Evolutionary conservation across 352 stramenopile genomes (phyloP), one percentile per base, ranked within the genome.

Genomic region (Globisporangium recalcitrans): DNA sequence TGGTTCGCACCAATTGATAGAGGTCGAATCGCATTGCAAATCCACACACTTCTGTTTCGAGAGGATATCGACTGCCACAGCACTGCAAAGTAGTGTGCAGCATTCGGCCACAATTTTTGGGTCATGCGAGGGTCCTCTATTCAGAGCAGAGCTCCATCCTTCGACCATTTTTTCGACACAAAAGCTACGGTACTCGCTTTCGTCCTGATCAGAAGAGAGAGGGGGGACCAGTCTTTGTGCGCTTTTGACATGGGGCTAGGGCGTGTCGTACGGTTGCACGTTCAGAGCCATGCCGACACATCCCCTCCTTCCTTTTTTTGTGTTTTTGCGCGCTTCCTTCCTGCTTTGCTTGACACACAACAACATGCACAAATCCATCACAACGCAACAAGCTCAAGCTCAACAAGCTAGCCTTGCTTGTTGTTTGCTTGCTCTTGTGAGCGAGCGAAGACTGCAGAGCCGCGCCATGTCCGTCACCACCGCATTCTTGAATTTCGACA

Each of bases 401-500:
- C 32, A 38, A 38, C 34, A 19, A 40, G 34, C 34, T 19, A 38
- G 36, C 14, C 36, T 44, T 44, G 36, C 31, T 36, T 46, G 38
- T 46, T 46, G 38, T 44, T 44, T 44, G 38, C 16, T 47, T 47
- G 40, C 40, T 47, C 40, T 26, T 49, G 42, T 26, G 42, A 27
- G 38, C 16, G 8, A 27, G 27, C 19, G 42, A 13, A 48, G 21
- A 49, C n/a, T n/a, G n/a, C 1, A 4, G 42, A 26, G 42, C 42
- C 16, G 21, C 42, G 21, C n/a, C 42, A 49, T n/a, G n/a, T 49
- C 42, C n/a, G 42, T 49, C 42, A 49, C 42, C 42, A 26, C 42
- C 42, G 27, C 56, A 62, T 32, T 62, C 29, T 53, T 62, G 56
- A 38, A 62, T 62, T 62, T 61, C 26, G 29, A 56, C 51, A 4